Evolutionary conservation across 306 rosid species (phyloP), one percentile per base, ranked within the genome.

Genomic region (Ziziphus jujuba): DNA sequence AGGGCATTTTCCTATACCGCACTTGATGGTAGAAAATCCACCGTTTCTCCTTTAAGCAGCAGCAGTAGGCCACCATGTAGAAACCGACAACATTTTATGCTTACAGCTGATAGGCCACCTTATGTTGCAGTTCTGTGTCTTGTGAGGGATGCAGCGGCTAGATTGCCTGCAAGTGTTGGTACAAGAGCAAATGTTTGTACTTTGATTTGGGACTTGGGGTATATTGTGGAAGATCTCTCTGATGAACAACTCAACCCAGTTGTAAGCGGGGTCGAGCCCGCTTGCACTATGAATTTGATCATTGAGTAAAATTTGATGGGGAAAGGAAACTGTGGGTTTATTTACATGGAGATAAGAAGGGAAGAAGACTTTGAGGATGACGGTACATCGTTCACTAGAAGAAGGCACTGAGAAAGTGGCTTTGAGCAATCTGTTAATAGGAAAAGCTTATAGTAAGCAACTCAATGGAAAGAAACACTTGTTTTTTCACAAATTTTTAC

Each of bases 131-230:
- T 79, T 73, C 87, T 80, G 13, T 82, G 90, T 72, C 90, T 87
- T 62, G 85, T 85, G 50, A 75, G 95, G 68, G 95, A 85, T 76
- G 88, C 95, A 44, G 90, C 95, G 66, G 82, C 90, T 44, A 85
- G 95, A 82, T 78, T 87, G 75, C 95, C 95, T 51, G 90, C 88
- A 78, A 83, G 87, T 72, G 78, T 83, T 61, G 95, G 95, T 57
- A 85, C 95, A 45, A 79, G 87, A 81, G 88, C 80, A 65, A 85
- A 87, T 80, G 85, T 87, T 62, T 82, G 85, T 70, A 87, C 88
- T 20, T 72, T 87, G 66, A 72, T 87, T 65, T 75, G 90, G 24
- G 88, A 87, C 80, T 87, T 88, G 25, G 90, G 84, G 65, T 87
- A 87, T 63, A 68, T 84, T 51, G 85, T 83, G 31, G 85, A 87